Evolutionary conservation across 2,329 filamentous ascomycete species (phyloP).

Genomic region (Dothideomycetidae sp.): DNA sequence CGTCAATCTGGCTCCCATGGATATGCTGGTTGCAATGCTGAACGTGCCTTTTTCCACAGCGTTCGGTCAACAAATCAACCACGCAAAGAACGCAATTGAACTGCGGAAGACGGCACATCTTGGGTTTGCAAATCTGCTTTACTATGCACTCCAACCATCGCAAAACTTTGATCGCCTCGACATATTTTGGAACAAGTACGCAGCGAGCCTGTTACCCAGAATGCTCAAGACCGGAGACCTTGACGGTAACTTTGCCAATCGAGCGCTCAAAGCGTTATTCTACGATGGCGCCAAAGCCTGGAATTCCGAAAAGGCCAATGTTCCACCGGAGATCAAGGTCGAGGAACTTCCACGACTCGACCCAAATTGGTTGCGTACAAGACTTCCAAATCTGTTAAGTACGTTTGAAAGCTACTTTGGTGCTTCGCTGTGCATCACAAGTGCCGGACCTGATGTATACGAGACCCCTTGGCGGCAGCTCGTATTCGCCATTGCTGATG

Average conservation of each 20-base stretch:
- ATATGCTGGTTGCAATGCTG: conserved; percentile 47
- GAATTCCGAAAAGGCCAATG: conserved; percentile 57
- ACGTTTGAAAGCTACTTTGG: conserved; percentile 42
- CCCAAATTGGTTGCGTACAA: conserved; percentile 71
- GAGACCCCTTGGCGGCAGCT: conserved; percentile 31
- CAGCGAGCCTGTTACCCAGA: conserved; percentile 48
- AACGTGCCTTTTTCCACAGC: conserved; percentile 52
- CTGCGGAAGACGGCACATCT: conserved; percentile 47
- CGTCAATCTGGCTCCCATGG: conserved; percentile 38
- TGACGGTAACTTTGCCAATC: conserved; percentile 47
- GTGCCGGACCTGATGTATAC: conserved; percentile 15
- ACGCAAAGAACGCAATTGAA: conserved; percentile 33
- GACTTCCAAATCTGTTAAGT: conserved; percentile 50
- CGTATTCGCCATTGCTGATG: conserved; percentile 48
- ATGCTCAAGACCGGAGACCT: conserved; percentile 37
- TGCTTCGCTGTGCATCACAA: conserved; percentile 30
- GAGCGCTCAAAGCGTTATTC: conserved; percentile 60
- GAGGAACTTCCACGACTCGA: conserved; percentile 77
- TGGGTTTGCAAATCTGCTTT: conserved; percentile 66
- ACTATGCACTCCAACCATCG: conserved; percentile 66
- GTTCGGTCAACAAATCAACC: conserved; percentile 49
- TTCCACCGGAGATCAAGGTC: conserved; percentile 36
- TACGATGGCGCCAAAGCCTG: conserved; percentile 47
- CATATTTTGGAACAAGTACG: conserved; percentile 61
- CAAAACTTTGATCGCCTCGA: conserved; percentile 53